Base-by-base conservation (phyloP, 805 yeast genomes). In the Priceomyces fermenticarens region DNA sequence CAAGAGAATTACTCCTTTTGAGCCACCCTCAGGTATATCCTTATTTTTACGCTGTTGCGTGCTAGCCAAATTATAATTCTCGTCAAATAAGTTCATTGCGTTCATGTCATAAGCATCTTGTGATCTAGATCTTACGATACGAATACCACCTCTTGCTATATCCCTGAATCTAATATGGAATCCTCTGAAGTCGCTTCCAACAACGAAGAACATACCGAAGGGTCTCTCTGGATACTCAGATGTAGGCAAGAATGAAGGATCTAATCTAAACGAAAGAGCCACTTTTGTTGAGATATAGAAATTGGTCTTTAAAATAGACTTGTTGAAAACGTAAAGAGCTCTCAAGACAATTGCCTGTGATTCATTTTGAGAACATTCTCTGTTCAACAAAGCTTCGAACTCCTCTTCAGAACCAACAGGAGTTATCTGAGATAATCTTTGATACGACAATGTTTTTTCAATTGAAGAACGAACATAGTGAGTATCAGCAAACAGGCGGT, bases 21-120 rank as follows among this genome's bases (percentile, higher is more conserved):
- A 88, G 29, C 99, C 99, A 60, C 99, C 98, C 73, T 91, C 99
- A 36, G 99, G 98, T 44, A 91, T 93, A 71, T 91, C 99, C 72
- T 91, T 91, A 71, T 91, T 93, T 69, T 91, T 91, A 51, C 91
- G 78, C 71, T 93, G 99, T 68, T 91, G 99, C 33, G 99, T 91
- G 41, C 83, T 80, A 31, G 99, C 98, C 64, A 91, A 77, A 62
- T 90, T 90, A 68, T 93, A 91, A 69, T 93, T 91, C 67, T 91
- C 99, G 63, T 93, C 98, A 63, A 91, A 89, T 67, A 91, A 77
- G 54, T 87, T 86, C 52, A 96, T 81, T 49, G 84, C 83, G 58
- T 93, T 91, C 56, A 81, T 79, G 38, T 83, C 78, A 64, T 88
- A 93, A 38, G 88, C 89, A 66, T 93, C 98, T 43, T 71, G 68